phyloP scores from a whole-genome alignment of 2,329 filamentous ascomycete species.

The Ceratocystis papillata region DNA sequence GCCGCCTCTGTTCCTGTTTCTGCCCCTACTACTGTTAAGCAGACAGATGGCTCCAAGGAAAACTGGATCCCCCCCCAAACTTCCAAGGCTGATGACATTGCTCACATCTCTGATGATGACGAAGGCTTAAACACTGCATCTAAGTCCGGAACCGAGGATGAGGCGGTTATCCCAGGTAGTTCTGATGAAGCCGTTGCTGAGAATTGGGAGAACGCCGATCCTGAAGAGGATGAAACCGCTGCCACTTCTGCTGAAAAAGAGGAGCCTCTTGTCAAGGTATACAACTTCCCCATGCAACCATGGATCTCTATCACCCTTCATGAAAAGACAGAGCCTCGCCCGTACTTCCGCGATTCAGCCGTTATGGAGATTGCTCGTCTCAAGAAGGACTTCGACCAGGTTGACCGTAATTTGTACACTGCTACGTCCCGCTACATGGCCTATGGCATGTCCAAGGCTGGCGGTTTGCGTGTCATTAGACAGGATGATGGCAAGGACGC shows the following conservation, averaged over 20 bases:
- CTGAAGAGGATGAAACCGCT: conserved; percentile 54
- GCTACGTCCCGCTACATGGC: conserved; percentile 86
- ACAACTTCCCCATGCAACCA: conserved; percentile 92
- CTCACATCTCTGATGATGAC: conserved; percentile 16
- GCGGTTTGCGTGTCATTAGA: conserved; percentile 82
- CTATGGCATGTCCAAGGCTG: conserved; percentile 87
- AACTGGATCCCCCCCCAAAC: neutral
- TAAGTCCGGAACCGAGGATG: conserved; percentile 20
- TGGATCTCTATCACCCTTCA: conserved; percentile 82
- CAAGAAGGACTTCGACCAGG: conserved; percentile 96
- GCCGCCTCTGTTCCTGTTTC: neutral
- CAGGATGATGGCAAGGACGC: conserved; percentile 88
- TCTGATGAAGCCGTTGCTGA: conserved; percentile 47
- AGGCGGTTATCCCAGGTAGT: conserved; percentile 1
- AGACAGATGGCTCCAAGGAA: conserved; percentile 11
- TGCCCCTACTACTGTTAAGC: neutral
- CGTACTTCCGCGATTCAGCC: conserved; percentile 62
- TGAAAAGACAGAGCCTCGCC: conserved; percentile 45
- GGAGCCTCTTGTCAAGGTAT: conserved; percentile 53
- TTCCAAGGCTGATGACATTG: neutral
- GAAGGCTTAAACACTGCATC: conserved; percentile 25
- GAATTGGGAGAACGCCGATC: conserved; percentile 82
- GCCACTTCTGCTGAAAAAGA: conserved; percentile 35
- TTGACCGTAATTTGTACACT: conserved; percentile 84
- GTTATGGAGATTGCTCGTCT: conserved; percentile 88